These are phyloP conservation scores for Aphanomyces cochlioides DNA, from an alignment of 352 stramenopile genomes.

Conservation along the genomic window DNA sequence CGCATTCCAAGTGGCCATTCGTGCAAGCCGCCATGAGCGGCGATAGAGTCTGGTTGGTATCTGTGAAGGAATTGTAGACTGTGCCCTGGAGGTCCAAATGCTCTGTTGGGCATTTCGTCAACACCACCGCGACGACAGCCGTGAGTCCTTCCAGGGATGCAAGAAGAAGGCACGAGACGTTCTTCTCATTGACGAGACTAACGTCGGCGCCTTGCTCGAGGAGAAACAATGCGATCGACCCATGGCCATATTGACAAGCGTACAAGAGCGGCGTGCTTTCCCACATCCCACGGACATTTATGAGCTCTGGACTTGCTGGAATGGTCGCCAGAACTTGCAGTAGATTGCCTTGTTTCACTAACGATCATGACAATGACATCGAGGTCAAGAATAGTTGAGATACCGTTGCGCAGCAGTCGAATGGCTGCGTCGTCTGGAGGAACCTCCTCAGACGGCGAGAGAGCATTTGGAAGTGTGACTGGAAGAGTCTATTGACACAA, in stretches of 20 bases:
- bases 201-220: slow-evolving; percentile 44
- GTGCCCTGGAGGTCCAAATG: slow-evolving; percentile 45
- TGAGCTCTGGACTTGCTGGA: slow-evolving; percentile 25
- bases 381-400: too few relatives aligned
- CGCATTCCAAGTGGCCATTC: slow-evolving; percentile 64
- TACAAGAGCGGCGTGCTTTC: slow-evolving; percentile 79
- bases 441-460: too few relatives aligned
- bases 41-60: slow-evolving; percentile 54
- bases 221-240: slow-evolving; percentile 53
- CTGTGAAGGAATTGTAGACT: slow-evolving; percentile 65
- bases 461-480: too few relatives aligned
- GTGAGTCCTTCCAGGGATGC: slow-evolving; percentile 64
- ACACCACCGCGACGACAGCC: slow-evolving; percentile 43
- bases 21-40: slow-evolving; percentile 64
- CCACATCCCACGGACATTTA: slow-evolving; percentile 79
- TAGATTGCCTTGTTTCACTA: slow-evolving; percentile 25
- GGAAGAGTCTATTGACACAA: too few relatives aligned
- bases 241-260: slow-evolving; percentile 61
- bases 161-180: slow-evolving; percentile 64
- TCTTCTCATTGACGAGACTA: slow-evolving; percentile 57
- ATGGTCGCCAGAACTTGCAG: not conserved
- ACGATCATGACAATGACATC: not conserved
- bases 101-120: slow-evolving; percentile 21
- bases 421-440: too few relatives aligned
- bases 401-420: too few relatives aligned